These are phyloP conservation scores for Oryza coarctata DNA, from an alignment of 176 grass and related monocot species.

Conservation along the genomic window DNA sequence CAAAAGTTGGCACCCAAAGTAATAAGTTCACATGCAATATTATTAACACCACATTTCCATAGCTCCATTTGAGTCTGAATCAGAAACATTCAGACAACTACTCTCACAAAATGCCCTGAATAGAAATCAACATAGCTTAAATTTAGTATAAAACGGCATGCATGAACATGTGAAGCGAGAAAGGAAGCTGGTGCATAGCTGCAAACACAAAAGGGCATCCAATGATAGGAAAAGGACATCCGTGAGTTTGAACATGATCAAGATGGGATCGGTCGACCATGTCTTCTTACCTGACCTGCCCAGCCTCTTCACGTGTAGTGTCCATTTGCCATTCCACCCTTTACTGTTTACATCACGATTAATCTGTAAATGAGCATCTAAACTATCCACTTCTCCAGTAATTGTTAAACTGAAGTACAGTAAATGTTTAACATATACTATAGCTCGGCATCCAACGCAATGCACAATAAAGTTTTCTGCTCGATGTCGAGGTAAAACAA, in stretches of 20 bases:
- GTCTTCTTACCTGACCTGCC: constrained; percentile 31
- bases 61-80: not conserved
- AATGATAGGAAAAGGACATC: constrained; percentile 39
- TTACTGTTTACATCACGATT: not conserved
- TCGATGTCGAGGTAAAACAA: not conserved
- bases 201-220: constrained; percentile 10
- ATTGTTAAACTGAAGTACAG: not conserved
- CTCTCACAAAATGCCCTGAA: not conserved
- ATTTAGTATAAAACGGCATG: not conserved
- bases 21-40: not conserved
- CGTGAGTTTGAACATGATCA: constrained; percentile 3
- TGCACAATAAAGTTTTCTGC: not conserved
- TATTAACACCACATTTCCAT: not conserved
- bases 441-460: not conserved
- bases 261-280: constrained; percentile 35
- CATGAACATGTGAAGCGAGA: not conserved
- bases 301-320: constrained; percentile 39
- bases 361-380: not conserved
- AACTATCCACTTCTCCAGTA: not conserved
- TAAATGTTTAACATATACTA: not conserved
- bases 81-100: not conserved
- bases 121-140: not conserved
- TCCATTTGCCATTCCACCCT: constrained; percentile 3
- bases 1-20: not conserved
- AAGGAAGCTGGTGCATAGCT: not conserved